A percentile compares a stretch with the other conserved stretches of the same genome.
phyloP scores from a whole-genome alignment of 129 eudicot genomes.

The Mikania micrantha region DNA sequence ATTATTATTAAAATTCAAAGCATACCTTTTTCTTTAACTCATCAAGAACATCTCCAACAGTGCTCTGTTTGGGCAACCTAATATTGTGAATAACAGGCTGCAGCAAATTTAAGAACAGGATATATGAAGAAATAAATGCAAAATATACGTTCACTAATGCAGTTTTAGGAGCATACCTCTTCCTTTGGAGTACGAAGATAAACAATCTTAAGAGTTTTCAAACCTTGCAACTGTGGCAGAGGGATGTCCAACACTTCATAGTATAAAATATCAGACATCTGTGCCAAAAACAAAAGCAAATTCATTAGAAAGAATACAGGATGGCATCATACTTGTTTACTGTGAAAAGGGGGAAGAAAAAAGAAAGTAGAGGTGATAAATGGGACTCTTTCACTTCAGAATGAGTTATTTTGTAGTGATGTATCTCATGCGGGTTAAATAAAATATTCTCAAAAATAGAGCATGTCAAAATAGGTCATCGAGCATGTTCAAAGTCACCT shows the following conservation, averaged over 20 bases:
- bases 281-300: background rate
- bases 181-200: slow-evolving; percentile 73
- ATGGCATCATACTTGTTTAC: background rate
- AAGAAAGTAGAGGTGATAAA: background rate
- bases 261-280: slow-evolving; percentile 85
- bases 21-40: slow-evolving; percentile 79
- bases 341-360: no score
- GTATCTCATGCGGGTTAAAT: background rate
- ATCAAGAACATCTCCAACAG: slow-evolving; percentile 90
- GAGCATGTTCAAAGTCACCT: background rate
- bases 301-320: background rate
- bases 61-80: slow-evolving; percentile 89
- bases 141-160: background rate
- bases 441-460: background rate
- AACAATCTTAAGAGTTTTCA: slow-evolving; percentile 84
- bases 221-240: slow-evolving; percentile 81
- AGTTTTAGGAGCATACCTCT: slow-evolving; percentile 44
- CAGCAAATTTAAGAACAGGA: background rate
- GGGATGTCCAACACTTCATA: slow-evolving; percentile 97
- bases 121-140: background rate
- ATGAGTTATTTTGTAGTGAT: background rate
- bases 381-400: background rate
- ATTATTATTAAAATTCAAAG: background rate
- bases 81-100: slow-evolving; percentile 76
- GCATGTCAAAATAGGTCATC: background rate